Conservation (phyloP, 2,329 filamentous ascomycete species). For the Xenosphaeropsis pyriputrescens region DNA sequence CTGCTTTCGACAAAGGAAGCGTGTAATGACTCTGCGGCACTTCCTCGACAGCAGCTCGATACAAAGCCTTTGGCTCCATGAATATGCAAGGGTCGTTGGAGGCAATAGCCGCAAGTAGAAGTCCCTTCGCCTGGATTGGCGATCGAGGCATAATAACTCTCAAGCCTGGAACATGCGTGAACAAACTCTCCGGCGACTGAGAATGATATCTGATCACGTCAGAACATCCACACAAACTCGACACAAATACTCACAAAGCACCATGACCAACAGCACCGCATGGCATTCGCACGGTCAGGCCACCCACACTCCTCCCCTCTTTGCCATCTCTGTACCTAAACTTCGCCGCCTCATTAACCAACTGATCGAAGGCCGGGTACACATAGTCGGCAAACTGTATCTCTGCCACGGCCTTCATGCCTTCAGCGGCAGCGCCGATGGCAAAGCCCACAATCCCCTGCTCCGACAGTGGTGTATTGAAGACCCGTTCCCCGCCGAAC, state of each 20-base stretch:
- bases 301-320: constrained; percentile 41
- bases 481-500: constrained; percentile 78
- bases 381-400: constrained; percentile 72
- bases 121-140: constrained; percentile 56
- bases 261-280: constrained; percentile 60
- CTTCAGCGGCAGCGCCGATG: constrained; percentile 78
- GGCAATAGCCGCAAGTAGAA: constrained; percentile 47
- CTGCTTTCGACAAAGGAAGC: constrained; percentile 53
- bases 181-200: constrained; percentile 57
- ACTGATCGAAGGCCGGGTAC: constrained; percentile 63
- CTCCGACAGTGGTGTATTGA: constrained; percentile 90
- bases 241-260: constrained; percentile 33
- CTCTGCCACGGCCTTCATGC: constrained; percentile 85
- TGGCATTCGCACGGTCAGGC: constrained; percentile 58
- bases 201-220: constrained; percentile 41
- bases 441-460: constrained; percentile 92
- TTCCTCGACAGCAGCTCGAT: constrained; percentile 59
- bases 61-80: constrained; percentile 63
- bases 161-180: constrained; percentile 56
- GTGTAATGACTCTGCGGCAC: constrained; percentile 54
- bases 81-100: constrained; percentile 58
- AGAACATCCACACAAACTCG: background rate
- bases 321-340: constrained; percentile 50
- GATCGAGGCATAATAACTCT: constrained; percentile 57
- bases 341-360: constrained; percentile 65